Base-by-base conservation (phyloP, 1,284 basidiomycete genomes). In the Irpex sp. region DNA sequence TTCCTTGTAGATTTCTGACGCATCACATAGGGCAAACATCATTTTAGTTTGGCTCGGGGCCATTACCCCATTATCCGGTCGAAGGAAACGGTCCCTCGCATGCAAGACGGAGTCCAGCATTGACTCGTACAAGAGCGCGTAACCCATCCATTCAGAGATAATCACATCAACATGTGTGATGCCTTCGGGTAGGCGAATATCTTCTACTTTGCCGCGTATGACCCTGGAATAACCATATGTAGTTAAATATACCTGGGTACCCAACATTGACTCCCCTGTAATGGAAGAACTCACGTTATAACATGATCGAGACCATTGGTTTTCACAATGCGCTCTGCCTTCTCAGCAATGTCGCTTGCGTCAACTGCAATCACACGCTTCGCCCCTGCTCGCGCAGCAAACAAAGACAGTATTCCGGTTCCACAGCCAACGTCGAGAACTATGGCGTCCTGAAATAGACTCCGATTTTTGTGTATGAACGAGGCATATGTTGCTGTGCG, bases 71-170 rank as follows among this genome's bases (percentile, higher is more conserved):
- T 76, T 82, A 5, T 75, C 78, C 0, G 88, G 83, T 49, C 81
- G 80, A 51, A 98, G 81, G 78, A 95, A 98, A 15, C 88, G 84
- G 73, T 97, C 94, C 26, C 95, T 83, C 0, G 96, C 96, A 62
- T 81, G 78, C 8, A 99, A 79, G 5, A 98, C 97, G 0, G 95
- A 97, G 74, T 98, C 96, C 26, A 98, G 84, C 97, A 98, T 98
- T 54, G 92, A 94, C 76, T 99, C 97, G 76, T 98, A 98, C 21
- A 97, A 82, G 26, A 95, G 80, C 39, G 91, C 92, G 72, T 95
- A 95, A 3, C 94, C 94, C 97, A 98, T 98, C 97, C 97, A 99
- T 76, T 99, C 97, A 35, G 93, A 95, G 58, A 98, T 82, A 72
- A 99, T 95, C 59, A 98, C 84, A 74, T 98, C 96, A 39, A 98